Base-by-base conservation (phyloP, 495 filamentous ascomycete species). In the Aspergillus steynii region DNA sequence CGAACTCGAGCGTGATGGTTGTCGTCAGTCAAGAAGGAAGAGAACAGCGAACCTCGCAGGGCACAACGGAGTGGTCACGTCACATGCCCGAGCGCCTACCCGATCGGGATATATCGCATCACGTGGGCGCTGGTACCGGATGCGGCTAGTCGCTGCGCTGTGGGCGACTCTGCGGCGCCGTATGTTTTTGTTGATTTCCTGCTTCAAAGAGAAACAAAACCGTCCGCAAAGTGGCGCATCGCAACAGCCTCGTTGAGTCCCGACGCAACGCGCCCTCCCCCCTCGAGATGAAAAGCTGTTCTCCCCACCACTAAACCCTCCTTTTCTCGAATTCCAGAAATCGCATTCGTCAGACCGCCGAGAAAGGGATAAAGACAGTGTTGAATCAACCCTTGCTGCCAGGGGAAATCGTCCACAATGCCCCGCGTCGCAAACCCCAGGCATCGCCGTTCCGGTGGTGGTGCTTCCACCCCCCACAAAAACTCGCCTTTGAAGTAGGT, bases 401-500 rank as follows among this genome's bases (percentile, higher is more conserved):
- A 51, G 59, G 66, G 56, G 66, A 28, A 69, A 68, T 65, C 66
- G 42, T 51, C 62, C 68, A 86, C 69, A 61, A 93, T 93, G 90
- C 88, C 90, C 80, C 86, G 90, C 74, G 87, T 90, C 61, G 82
- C 85, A 55, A 87, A 89, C 65, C 72, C 73, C 55, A 80, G 79
- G 68, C 76, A 80, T 66, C 77, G 79, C 61, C 77, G 79, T 64
- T 79, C 76, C 50, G 80, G 78, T 68, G 80, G 78, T 68, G 76
- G 81, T 58, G 80, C 73, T 28, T 82, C 82, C 45, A 85, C 87
- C 74, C 83, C 72, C 75, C 83, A 72, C 78, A 88, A 71, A 79
- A 85, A 68, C 69, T 88, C 89, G 12, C 86, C 88, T 32, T 73
- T 91, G 37, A 91, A 90, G 87, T 90, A 82, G 64, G 85, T 68